Evolutionary conservation across 345 rosid species (phyloP).

Genomic region (Aegle marmelos): DNA sequence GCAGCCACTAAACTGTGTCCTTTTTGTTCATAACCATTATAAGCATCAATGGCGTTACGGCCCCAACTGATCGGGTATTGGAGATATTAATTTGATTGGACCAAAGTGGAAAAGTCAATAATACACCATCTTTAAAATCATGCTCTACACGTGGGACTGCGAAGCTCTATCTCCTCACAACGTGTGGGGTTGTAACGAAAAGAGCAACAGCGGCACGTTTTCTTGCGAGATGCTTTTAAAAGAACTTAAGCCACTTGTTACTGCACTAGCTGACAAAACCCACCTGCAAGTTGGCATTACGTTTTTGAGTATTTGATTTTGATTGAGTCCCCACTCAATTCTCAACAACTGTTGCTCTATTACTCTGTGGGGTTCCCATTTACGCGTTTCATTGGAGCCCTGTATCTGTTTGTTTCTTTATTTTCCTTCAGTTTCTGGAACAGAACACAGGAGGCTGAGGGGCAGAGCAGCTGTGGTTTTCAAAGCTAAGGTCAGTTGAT

Average conservation of each 20-base stretch:
- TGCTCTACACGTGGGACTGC: background rate
- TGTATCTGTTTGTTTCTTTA: background rate
- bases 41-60: too few relatives aligned
- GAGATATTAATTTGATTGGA: background rate
- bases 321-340: background rate
- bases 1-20: too few relatives aligned
- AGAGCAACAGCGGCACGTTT: background rate
- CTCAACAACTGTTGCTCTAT: background rate
- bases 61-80: background rate
- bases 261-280: background rate
- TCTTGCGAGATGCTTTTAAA: background rate
- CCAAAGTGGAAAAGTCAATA: background rate
- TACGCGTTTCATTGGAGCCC: background rate
- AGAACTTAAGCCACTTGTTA: background rate
- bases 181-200: constrained; percentile 1
- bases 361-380: background rate
- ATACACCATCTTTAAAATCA: background rate
- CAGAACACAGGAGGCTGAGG: background rate
- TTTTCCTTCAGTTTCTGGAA: background rate
- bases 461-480: background rate
- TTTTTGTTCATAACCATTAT: too few relatives aligned
- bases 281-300: background rate
- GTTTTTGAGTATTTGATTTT: background rate
- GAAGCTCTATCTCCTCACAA: background rate
- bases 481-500: background rate